Evolutionary conservation across 805 yeast species (phyloP), one percentile per base, ranked within the genome.

Genomic region (Jamesozyma gamospora): DNA sequence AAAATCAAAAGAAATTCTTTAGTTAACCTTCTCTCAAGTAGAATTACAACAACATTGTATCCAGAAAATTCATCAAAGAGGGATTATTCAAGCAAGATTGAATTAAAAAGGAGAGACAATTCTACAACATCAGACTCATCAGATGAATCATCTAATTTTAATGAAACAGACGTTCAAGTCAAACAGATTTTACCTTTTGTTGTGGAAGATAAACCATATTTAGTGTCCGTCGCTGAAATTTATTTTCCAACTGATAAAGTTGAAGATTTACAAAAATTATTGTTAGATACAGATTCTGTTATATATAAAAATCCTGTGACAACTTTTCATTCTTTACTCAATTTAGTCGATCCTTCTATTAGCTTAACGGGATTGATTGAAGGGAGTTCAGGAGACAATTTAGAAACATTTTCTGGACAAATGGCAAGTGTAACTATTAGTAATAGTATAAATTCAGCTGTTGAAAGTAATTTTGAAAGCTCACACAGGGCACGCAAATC

Each of bases 151-250:
- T 6, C 5, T 6, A 21, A 6, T 11, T 27, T 27, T 27, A 27
- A 27, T 27, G 32, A 12, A 15, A 25, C 28, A 2, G 18, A 28
- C 16, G 34, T 43, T 5, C 37, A 37, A 25, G 43, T 43, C 8
- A 43, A 43, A 32, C 43, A 40, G 27, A 37, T 43, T 9, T 32
- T 36, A 3, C 46, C 46, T 14, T 43, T 28, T 11, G 28, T 40
- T 2, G 31, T 25, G 6, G 41, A 66, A 1, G 63, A 62, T 12
- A 68, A 67, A 36, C 67, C 66, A 35, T 90, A 85, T 60, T 72
- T 86, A 44, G 84, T 84, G 40, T 82, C 96, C 0, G 83, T 88
- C 44, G 97, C 96, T 6, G 82, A 82, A 57, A 81, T 85, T 40
- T 86, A 82, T 57, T 81, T 86, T 65, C 95, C 95, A 17, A 57